Evolutionary conservation across 176 grass and related monocot species (phyloP).

Genomic region (Alloteropsis semialata): DNA sequence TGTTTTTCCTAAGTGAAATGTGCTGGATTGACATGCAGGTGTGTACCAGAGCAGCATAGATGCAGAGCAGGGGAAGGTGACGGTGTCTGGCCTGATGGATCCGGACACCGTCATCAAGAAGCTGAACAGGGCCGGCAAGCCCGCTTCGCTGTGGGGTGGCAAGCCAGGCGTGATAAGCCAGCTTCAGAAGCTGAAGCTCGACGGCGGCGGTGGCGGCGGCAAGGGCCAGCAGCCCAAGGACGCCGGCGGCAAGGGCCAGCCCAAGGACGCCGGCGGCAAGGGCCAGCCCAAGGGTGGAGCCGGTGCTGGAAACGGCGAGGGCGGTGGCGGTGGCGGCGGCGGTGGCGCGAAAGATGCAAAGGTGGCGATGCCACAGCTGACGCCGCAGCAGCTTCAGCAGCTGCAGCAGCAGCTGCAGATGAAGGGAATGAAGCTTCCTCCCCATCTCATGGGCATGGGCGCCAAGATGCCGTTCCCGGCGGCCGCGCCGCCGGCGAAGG

Average conservation of each 20-base stretch:
- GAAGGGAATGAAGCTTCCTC: constrained; percentile 72
- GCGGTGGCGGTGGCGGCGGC: neutral
- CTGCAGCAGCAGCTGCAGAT: constrained; percentile 66
- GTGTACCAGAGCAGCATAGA: constrained; percentile 63
- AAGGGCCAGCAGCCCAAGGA: constrained; percentile 29
- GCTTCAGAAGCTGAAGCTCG: constrained; percentile 49
- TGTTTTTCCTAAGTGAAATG: neutral
- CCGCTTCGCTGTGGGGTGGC: constrained; percentile 55
- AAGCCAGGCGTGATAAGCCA: constrained; percentile 37
- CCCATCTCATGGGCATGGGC: constrained; percentile 45
- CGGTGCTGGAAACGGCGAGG: neutral
- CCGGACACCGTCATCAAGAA: constrained; percentile 67
- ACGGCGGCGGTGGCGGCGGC: constrained; percentile 21
- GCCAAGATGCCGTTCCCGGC: constrained; percentile 53
- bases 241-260: constrained; percentile 33
- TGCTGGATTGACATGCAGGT: constrained; percentile 35
- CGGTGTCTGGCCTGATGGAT: constrained; percentile 58
- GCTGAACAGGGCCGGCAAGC: constrained; percentile 74
- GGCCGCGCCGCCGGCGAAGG: constrained; percentile 25
- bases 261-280: constrained; percentile 47
- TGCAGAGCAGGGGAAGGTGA: constrained; percentile 77
- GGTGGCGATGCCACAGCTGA: constrained; percentile 33
- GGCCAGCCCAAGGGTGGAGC: constrained; percentile 16
- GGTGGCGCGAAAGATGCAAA: constrained; percentile 26
- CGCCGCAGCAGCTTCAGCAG: constrained; percentile 36